Percentiles rank a stretch among this genome's conserved stretches.
phyloP scores from a whole-genome alignment of 441 rosid species.

The Gossypium schwendimanii region DNA sequence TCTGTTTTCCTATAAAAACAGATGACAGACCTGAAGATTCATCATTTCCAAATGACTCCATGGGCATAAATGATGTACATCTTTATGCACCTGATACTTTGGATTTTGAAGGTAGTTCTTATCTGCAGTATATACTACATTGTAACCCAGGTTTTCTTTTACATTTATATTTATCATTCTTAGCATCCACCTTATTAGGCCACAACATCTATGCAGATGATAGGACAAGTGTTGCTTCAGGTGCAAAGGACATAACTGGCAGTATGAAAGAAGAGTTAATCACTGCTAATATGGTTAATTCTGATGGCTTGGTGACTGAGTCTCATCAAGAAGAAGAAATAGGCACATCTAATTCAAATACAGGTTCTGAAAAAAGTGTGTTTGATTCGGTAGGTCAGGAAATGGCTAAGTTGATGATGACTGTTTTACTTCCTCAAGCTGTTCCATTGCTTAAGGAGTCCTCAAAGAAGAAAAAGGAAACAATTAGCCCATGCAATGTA shows the following conservation, averaged over 20 bases:
- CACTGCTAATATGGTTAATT: conserved; percentile 19
- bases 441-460: conserved; percentile 60
- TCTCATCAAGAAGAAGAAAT: conserved; percentile 37
- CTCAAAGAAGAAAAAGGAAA: conserved; percentile 38
- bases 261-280: conserved; percentile 30
- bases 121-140: conserved; percentile 1
- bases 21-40: conserved; percentile 29
- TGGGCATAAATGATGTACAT: conserved; percentile 22
- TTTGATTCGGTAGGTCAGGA: conserved; percentile 54
- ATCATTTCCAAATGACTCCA: conserved; percentile 25
- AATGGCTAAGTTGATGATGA: conserved; percentile 66
- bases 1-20: conserved; percentile 10
- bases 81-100: conserved; percentile 60
- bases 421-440: conserved; percentile 83
- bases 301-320: conserved; percentile 32
- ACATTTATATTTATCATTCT: neutral
- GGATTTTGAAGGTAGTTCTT: conserved; percentile 50
- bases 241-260: conserved; percentile 16
- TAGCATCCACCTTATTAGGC: neutral
- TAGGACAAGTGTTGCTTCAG: conserved; percentile 23
- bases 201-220: conserved; percentile 29
- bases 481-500: conserved; percentile 18
- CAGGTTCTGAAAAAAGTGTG: conserved; percentile 37
- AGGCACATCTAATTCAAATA: conserved; percentile 30
- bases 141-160: neutral